Evolutionary conservation across 441 rosid species (phyloP).

Genomic region (Metrosideros polymorpha): DNA sequence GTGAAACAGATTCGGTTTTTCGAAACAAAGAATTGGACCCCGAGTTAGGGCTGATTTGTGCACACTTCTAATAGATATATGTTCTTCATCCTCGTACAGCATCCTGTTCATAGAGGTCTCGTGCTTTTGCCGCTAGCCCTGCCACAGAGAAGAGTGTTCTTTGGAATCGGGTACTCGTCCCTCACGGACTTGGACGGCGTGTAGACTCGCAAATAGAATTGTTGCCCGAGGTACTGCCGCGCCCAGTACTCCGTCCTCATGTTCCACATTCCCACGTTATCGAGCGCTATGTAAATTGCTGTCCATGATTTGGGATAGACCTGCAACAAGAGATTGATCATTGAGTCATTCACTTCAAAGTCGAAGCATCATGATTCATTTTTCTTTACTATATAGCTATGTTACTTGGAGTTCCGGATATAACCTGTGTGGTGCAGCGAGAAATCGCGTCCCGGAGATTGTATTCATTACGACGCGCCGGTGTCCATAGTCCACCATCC

Average conservation of each 20-base stretch:
- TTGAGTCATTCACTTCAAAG: background rate
- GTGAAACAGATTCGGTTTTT: background rate
- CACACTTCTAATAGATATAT: background rate
- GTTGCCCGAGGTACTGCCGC: constrained; percentile 64
- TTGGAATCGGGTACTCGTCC: constrained; percentile 43
- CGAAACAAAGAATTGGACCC: constrained; percentile 11
- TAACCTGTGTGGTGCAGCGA: constrained; percentile 49
- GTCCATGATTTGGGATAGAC: constrained; percentile 74
- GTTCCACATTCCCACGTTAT: constrained; percentile 77
- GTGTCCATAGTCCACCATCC: constrained; percentile 50
- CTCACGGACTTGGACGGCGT: constrained; percentile 27
- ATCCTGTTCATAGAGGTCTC: background rate
- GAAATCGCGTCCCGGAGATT: constrained; percentile 54
- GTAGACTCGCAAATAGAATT: constrained; percentile 46
- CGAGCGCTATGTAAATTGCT: constrained; percentile 48
- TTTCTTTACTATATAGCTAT: background rate
- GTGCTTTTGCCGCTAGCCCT: constrained; percentile 24
- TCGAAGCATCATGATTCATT: background rate
- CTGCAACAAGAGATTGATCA: constrained; percentile 23
- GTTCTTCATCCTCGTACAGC: background rate
- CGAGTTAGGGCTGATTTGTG: background rate
- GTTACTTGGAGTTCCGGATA: background rate
- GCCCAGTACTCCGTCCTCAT: constrained; percentile 58
- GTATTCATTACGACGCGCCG: constrained; percentile 37
- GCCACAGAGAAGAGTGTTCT: constrained; percentile 49